Percentiles rank a stretch among this genome's conserved stretches.
Conservation (phyloP, 2,329 filamentous ascomycete genomes). For the Nothophaeocryptopus gaeumannii region DNA sequence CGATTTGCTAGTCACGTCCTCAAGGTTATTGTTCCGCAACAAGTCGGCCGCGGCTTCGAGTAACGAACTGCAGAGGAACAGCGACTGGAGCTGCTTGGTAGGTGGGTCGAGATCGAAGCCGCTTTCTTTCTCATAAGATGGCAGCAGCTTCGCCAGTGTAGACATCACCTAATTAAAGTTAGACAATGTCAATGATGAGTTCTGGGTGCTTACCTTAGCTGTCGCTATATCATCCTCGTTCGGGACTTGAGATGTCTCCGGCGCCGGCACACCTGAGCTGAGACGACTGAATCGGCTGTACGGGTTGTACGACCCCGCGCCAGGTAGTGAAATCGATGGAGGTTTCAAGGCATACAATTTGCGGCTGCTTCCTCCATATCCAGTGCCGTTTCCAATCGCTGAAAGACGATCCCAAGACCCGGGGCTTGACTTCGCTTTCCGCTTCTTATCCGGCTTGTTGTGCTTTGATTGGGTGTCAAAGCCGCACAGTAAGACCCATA, state of each 20-base stretch:
- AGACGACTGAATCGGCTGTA: too few species aligned
- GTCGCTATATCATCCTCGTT: conserved; percentile 22
- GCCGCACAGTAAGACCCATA: conserved; percentile 40
- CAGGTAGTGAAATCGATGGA: too few species aligned
- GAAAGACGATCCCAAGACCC: too few species aligned
- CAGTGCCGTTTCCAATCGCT: conserved; percentile 5
- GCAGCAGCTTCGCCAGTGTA: conserved; percentile 27
- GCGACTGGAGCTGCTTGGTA: conserved; percentile 25
- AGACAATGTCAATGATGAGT: too few species aligned
- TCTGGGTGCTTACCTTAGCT: too few species aligned
- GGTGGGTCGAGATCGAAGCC: conserved; percentile 35
- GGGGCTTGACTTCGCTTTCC: background rate
- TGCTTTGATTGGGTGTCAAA: conserved; percentile 31
- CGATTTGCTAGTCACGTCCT: conserved; percentile 36
- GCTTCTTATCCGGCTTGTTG: conserved; percentile 17
- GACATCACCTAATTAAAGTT: too few species aligned
- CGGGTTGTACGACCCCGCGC: too few species aligned
- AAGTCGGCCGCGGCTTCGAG: conserved; percentile 40
- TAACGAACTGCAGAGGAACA: conserved; percentile 39
- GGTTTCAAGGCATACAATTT: too few species aligned
- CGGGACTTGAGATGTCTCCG: background rate
- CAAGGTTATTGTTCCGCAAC: conserved; percentile 42
- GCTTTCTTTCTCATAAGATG: conserved; percentile 19
- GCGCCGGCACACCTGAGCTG: background rate
- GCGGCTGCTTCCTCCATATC: conserved; percentile 1